Conservation (phyloP, 1,284 basidiomycete genomes). For the Afroboletus lepidellus region DNA sequence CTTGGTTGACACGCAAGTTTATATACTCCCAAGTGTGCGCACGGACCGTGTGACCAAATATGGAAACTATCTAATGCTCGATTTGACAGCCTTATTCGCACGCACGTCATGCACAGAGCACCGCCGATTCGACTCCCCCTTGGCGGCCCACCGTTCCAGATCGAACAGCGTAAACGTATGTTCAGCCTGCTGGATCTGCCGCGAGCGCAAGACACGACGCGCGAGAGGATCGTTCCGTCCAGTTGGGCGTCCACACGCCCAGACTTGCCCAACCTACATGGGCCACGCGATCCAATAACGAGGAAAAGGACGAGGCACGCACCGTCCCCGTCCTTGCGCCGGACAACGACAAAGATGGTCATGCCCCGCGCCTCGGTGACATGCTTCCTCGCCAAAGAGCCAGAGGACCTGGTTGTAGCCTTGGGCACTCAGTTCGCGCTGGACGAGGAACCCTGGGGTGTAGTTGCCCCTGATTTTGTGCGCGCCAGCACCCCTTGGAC, state of each 20-base stretch:
- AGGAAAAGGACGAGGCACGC: constrained; percentile 19
- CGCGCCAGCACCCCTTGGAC: constrained; percentile 78
- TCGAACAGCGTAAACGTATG: constrained; percentile 63
- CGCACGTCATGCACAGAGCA: too few relatives aligned
- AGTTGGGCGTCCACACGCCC: constrained; percentile 70
- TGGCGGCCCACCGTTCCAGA: constrained; percentile 45
- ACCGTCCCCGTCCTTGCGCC: constrained; percentile 44
- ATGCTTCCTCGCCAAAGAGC: constrained; percentile 39
- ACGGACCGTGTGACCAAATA: neutral
- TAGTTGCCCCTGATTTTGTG: constrained; percentile 75
- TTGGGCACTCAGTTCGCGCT: constrained; percentile 55
- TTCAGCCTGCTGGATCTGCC: constrained; percentile 44
- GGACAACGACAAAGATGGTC: constrained; percentile 62
- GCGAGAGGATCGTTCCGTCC: constrained; percentile 71
- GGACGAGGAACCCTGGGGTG: constrained; percentile 66
- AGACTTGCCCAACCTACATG: too few relatives aligned
- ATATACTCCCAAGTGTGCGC: neutral
- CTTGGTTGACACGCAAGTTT: neutral
- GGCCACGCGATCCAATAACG: too few relatives aligned
- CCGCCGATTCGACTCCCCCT: too few relatives aligned
- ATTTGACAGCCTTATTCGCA: too few relatives aligned
- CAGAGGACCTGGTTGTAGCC: constrained; percentile 81
- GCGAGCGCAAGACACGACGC: constrained; percentile 57
- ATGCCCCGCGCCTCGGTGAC: constrained; percentile 57
- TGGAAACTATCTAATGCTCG: too few relatives aligned